Percentiles rank a stretch among this genome's conserved stretches.
phyloP scores from a whole-genome alignment of 2,329 filamentous ascomycete genomes.

The Didymella pomorum region DNA sequence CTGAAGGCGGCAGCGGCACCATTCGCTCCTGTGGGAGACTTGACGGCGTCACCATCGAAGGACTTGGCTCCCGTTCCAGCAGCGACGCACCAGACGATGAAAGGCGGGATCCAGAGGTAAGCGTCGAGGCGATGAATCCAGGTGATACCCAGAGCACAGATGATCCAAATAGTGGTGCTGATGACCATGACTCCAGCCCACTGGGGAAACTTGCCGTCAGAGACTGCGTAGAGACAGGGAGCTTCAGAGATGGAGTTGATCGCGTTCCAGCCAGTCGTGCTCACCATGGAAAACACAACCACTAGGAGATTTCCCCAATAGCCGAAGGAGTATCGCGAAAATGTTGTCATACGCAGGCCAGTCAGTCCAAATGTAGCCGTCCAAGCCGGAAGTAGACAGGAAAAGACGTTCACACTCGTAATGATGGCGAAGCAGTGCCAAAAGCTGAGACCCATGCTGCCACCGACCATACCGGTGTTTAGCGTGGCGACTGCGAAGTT shows the following conservation, averaged over 20 bases:
- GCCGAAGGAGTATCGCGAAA: conserved; percentile 50
- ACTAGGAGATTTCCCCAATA: conserved; percentile 52
- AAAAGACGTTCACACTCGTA: conserved; percentile 44
- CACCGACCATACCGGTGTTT: conserved; percentile 46
- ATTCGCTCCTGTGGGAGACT: conserved; percentile 35
- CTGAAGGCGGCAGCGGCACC: conserved; percentile 47
- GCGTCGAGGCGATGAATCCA: conserved; percentile 52
- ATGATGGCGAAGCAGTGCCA: conserved; percentile 52
- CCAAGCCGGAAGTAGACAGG: conserved; percentile 42
- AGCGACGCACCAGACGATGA: conserved; percentile 51
- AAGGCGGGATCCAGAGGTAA: conserved; percentile 49
- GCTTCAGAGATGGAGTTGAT: conserved; percentile 53
- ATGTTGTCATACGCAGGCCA: conserved; percentile 50
- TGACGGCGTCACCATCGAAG: conserved; percentile 39
- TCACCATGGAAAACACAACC: conserved; percentile 50
- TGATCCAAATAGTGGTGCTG: conserved; percentile 49
- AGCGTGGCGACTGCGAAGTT: conserved; percentile 49
- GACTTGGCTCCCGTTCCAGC: conserved; percentile 49
- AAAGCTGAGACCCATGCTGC: conserved; percentile 45
- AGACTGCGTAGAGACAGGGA: conserved; percentile 47
- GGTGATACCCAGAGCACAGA: conserved; percentile 49
- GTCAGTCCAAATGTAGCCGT: conserved; percentile 45
- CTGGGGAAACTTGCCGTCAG: conserved; percentile 47
- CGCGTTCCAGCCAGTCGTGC: conserved; percentile 52
- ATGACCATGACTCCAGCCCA: conserved; percentile 52